Evolutionary conservation across 768 basidiomycete genomes (phyloP).

Genomic region (Boletus fagicola): DNA sequence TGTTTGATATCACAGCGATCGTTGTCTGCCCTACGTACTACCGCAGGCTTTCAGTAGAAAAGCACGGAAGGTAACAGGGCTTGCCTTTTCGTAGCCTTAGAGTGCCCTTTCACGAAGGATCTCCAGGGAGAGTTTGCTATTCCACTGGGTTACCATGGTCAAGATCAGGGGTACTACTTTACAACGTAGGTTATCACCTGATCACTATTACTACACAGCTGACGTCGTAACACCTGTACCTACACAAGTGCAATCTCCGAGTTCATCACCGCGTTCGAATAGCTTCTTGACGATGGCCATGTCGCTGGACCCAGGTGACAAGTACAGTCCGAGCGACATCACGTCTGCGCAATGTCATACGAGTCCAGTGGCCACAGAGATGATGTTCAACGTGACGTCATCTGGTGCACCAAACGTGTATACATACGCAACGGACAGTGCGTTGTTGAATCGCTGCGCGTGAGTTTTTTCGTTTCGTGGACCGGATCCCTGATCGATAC

Average conservation of each 20-base stretch:
- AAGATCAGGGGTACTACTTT: slow-evolving; percentile 3
- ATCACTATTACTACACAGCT: not conserved
- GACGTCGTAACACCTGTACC: not conserved
- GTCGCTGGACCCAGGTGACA: not conserved
- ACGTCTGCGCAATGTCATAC: not conserved
- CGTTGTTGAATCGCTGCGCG: not conserved
- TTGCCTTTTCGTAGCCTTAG: not conserved
- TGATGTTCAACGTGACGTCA: slow-evolving; percentile 8
- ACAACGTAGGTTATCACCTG: not conserved
- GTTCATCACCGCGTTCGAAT: slow-evolving; percentile 6
- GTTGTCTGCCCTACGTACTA: slow-evolving; percentile 9
- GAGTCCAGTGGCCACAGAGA: not conserved
- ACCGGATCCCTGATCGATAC: not conserved
- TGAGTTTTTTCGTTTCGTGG: not conserved
- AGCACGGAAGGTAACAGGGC: slow-evolving; percentile 1
- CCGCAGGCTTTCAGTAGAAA: not conserved
- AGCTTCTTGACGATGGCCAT: slow-evolving; percentile 5
- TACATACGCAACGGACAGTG: not conserved
- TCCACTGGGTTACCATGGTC: slow-evolving; percentile 4
- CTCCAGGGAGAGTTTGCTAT: slow-evolving; percentile 7
- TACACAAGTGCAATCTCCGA: not conserved
- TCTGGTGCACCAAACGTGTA: slow-evolving; percentile 5
- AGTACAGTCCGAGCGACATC: not conserved
- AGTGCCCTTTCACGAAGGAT: not conserved
- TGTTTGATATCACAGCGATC: not conserved